phyloP scores from a whole-genome alignment of 2,329 filamentous ascomycete species.

The Aureobasidium mangrovei region DNA sequence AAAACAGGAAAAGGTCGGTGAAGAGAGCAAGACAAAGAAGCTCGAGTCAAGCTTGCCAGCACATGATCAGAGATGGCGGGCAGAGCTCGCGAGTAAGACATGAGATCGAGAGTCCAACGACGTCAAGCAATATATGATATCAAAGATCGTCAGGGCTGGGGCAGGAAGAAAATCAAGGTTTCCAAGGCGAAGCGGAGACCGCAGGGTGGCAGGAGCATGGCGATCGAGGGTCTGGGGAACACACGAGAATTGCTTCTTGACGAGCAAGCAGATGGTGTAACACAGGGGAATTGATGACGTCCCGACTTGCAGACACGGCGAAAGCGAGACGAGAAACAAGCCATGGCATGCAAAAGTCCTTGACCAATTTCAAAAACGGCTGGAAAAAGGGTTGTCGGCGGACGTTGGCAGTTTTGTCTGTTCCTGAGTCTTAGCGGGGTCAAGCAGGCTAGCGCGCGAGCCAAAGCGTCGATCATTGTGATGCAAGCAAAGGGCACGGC shows the following conservation, averaged over 20 bases:
- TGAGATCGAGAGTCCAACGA: neutral
- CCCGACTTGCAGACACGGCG: neutral
- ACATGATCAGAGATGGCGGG: conserved; percentile 6
- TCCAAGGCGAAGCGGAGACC: neutral
- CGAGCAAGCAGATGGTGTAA: neutral
- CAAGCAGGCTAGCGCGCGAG: conserved; percentile 7
- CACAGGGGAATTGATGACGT: neutral
- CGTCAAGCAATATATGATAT: conserved; percentile 9
- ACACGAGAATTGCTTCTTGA: neutral
- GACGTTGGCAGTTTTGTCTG: neutral
- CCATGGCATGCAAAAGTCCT: conserved; percentile 10
- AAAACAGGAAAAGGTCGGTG: neutral
- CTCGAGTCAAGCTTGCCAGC: neutral
- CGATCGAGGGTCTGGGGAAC: conserved; percentile 5
- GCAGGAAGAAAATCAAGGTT: conserved; percentile 1
- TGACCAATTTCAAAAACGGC: conserved; percentile 1
- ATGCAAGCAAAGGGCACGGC: neutral
- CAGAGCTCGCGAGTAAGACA: conserved; percentile 1
- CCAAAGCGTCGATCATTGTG: conserved; percentile 6
- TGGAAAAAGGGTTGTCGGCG: neutral
- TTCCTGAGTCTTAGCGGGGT: neutral
- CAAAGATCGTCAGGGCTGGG: conserved; percentile 8
- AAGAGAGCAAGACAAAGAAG: neutral
- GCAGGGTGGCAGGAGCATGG: neutral
- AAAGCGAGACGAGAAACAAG: neutral